These are phyloP conservation scores for Arthrinium puccinioides DNA, from an alignment of 2,329 filamentous ascomycete species.

Conservation along the genomic window DNA sequence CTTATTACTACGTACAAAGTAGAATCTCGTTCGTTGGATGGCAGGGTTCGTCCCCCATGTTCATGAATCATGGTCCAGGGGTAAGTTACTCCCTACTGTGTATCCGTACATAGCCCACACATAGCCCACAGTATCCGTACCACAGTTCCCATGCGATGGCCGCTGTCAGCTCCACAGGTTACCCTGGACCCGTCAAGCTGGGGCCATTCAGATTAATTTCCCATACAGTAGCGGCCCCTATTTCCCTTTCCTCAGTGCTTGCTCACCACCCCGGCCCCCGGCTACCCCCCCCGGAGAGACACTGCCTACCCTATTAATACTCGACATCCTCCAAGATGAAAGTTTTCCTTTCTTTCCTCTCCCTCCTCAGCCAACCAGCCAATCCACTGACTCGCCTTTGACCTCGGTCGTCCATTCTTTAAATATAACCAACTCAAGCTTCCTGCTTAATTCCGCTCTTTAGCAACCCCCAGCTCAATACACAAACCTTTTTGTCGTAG, in stretches of 20 bases:
- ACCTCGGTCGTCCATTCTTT: conserved; percentile 55
- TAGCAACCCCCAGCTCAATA: conserved; percentile 19
- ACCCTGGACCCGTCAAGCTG: background rate
- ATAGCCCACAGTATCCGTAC: too few species aligned
- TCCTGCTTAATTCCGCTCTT: conserved; percentile 15
- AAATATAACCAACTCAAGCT: conserved; percentile 22
- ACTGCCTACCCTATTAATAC: conserved; percentile 35
- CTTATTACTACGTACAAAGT: too few species aligned
- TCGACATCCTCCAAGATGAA: conserved; percentile 25
- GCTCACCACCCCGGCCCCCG: too few species aligned
- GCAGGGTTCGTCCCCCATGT: too few species aligned
- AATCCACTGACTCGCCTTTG: conserved; percentile 35
- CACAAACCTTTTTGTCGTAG: conserved; percentile 17
- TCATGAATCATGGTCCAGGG: too few species aligned
- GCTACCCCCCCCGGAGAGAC: too few species aligned
- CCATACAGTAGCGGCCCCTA: background rate
- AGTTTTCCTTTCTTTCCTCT: conserved; percentile 17
- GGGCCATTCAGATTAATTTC: conserved; percentile 1
- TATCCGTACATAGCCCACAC: background rate
- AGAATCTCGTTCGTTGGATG: too few species aligned
- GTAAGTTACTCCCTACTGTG: too few species aligned
- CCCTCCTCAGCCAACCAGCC: conserved; percentile 37
- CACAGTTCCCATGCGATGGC: too few species aligned
- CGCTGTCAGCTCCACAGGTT: too few species aligned
- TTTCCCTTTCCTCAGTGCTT: background rate